These are phyloP conservation scores for Rhizophagus clarus DNA, from an alignment of 192 early-diverging fungal genomes.

Conservation along the genomic window DNA sequence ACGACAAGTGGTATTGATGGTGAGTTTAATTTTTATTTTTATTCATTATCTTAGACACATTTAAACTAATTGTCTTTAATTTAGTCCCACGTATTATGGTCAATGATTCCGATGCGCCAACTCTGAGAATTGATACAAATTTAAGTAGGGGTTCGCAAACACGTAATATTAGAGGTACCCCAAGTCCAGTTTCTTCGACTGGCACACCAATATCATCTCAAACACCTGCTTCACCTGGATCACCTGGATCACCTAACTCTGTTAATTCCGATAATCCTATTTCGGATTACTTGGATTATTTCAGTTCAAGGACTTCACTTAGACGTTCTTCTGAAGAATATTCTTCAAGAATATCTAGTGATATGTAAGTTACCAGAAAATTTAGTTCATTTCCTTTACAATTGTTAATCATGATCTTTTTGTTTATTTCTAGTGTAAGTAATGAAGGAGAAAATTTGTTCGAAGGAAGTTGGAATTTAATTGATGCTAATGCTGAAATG, in stretches of 20 bases:
- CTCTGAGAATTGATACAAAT: slow-evolving; percentile 17
- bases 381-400: background rate
- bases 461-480: background rate
- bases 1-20: background rate
- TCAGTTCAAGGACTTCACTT: background rate
- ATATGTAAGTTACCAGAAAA: slow-evolving; percentile 3
- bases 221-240: background rate
- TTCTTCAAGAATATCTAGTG: background rate
- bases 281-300: slow-evolving; percentile 17
- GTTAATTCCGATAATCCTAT: background rate
- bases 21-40: background rate
- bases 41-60: background rate
- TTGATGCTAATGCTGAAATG: slow-evolving; percentile 34
- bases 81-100: slow-evolving; percentile 29
- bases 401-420: background rate
- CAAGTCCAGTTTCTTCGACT: background rate
- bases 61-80: background rate
- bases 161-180: background rate
- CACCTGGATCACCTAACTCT: slow-evolving; percentile 6
- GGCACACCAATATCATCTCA: background rate
- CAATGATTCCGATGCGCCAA: slow-evolving; percentile 9
- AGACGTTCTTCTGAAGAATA: slow-evolving; percentile 30
- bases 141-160: background rate
- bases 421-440: background rate
- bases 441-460: background rate